Percentiles rank a stretch among this genome's conserved stretches.
Conservation (phyloP, 805 yeast species). For the Nakazawaea holstii region DNA sequence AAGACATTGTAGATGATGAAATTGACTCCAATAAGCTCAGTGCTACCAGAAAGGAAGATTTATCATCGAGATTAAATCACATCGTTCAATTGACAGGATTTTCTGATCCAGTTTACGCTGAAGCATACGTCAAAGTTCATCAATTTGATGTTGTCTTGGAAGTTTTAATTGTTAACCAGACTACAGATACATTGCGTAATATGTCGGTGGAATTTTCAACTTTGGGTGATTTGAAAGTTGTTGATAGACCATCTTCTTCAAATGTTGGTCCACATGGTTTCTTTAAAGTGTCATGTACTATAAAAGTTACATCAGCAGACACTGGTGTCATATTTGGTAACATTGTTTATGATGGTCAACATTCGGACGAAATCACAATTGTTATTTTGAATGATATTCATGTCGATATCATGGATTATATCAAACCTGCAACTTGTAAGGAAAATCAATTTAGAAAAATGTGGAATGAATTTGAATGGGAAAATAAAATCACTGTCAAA, state of each 20-base stretch:
- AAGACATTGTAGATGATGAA: conserved; percentile 54
- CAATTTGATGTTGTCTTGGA: conserved; percentile 95
- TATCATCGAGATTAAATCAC: conserved; percentile 77
- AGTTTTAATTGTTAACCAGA: conserved; percentile 90
- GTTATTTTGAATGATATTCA: conserved; percentile 93
- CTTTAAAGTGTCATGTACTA: conserved; percentile 81
- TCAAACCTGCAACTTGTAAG: conserved; percentile 87
- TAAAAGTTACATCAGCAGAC: conserved; percentile 94
- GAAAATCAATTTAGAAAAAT: conserved; percentile 89
- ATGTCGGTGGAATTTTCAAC: conserved; percentile 93
- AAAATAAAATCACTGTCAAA: conserved; percentile 88
- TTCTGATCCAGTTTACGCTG: conserved; percentile 97
- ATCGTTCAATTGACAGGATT: conserved; percentile 96
- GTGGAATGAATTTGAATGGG: conserved; percentile 99
- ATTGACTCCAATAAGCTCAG: conserved; percentile 40
- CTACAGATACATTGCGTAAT: conserved; percentile 84
- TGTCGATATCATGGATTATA: conserved; percentile 95
- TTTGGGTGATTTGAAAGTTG: conserved; percentile 90
- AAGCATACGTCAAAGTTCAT: conserved; percentile 92
- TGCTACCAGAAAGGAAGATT: conserved; percentile 47
- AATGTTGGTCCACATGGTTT: conserved; percentile 98
- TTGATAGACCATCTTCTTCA: conserved; percentile 83
- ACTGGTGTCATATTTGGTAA: conserved; percentile 98
- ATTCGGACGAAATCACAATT: conserved; percentile 82
- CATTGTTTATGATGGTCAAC: conserved; percentile 93